phyloP scores from a whole-genome alignment of 2,329 filamentous ascomycete species.

The Colletotrichum sp. region DNA sequence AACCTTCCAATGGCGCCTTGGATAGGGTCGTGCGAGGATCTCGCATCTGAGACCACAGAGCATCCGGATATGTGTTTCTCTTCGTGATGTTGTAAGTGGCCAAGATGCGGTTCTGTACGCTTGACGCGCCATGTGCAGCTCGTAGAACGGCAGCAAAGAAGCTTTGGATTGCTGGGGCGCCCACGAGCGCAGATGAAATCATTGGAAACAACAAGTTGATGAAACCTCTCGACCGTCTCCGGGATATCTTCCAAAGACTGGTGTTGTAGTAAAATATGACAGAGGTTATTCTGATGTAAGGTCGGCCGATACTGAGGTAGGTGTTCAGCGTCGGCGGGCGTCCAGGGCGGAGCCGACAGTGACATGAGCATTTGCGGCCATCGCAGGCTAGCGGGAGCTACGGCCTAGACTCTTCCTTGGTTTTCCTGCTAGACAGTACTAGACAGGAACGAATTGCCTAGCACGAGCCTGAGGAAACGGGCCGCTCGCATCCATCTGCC shows the following conservation, averaged over 20 bases:
- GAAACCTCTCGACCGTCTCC: neutral
- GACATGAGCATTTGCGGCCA: neutral
- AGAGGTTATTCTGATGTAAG: neutral
- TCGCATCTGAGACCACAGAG: slow-evolving; percentile 1
- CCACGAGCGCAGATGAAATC: neutral
- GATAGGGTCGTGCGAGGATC: neutral
- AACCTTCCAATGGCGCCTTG: neutral
- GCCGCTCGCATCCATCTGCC: neutral
- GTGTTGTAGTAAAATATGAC: neutral
- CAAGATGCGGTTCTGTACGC: neutral
- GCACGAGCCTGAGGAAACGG: slow-evolving; percentile 3
- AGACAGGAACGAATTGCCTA: neutral
- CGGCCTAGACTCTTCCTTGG: neutral
- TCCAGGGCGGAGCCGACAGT: neutral
- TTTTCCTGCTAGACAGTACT: neutral
- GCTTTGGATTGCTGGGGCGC: neutral
- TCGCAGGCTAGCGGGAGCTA: neutral
- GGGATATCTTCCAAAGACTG: neutral
- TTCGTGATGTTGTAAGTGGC: neutral
- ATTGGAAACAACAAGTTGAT: neutral
- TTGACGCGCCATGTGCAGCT: neutral
- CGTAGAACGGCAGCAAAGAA: neutral
- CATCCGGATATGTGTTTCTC: neutral
- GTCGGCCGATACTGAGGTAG: neutral
- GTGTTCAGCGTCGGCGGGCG: neutral